phyloP scores from a whole-genome alignment of 2,329 filamentous ascomycete genomes.

The Aspergillus sp. region DNA sequence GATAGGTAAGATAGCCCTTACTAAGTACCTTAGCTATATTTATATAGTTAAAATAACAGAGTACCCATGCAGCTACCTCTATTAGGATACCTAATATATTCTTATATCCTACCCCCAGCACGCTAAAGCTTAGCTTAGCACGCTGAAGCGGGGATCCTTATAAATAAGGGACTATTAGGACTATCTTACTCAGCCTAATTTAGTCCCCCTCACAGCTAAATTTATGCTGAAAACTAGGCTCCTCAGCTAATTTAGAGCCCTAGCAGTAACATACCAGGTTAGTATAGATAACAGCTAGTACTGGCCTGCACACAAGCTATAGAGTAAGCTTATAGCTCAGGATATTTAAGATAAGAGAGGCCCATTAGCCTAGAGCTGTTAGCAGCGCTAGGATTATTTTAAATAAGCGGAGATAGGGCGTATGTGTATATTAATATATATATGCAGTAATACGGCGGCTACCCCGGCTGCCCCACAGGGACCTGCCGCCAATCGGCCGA shows the following conservation, averaged over 20 bases:
- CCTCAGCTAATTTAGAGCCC: neutral
- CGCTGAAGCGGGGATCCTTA: neutral
- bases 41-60: neutral
- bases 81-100: neutral
- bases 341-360: no score
- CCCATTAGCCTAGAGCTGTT: neutral
- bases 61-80: neutral
- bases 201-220: neutral
- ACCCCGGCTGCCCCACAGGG: neutral
- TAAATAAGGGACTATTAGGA: neutral
- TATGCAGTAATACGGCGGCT: neutral
- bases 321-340: no score
- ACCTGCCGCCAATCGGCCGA: constrained; percentile 1
- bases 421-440: neutral
- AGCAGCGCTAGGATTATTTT: neutral
- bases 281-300: neutral
- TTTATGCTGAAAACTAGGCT: neutral
- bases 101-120: neutral
- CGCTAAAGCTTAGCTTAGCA: neutral
- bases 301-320: neutral
- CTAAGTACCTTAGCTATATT: neutral
- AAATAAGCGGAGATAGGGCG: neutral
- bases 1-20: neutral
- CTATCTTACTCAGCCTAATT: neutral
- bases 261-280: neutral